A percentile compares a stretch with the other conserved stretches of the same genome.
Evolutionary conservation across 1,284 basidiomycete genomes (phyloP).

Genomic region (Fomitopsis betulina): DNA sequence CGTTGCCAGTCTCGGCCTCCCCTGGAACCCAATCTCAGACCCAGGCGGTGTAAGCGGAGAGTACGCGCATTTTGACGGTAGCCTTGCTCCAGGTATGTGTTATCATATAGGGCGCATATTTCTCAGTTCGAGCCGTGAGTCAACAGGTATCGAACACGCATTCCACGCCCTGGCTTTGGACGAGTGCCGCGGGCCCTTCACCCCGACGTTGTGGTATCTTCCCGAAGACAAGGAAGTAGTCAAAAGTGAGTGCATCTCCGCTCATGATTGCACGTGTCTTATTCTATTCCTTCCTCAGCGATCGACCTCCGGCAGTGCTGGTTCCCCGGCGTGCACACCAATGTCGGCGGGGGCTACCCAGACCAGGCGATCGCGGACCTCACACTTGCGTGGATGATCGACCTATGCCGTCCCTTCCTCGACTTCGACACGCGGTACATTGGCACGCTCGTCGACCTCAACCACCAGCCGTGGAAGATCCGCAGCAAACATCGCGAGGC

Average conservation of each 20-base stretch:
- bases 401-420: neutral
- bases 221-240: neutral
- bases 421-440: neutral
- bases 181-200: neutral
- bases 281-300: neutral
- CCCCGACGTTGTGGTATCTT: neutral
- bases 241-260: neutral
- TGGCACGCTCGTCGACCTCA: neutral
- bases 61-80: neutral
- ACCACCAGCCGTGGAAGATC: neutral
- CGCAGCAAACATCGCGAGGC: neutral
- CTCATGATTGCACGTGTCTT: neutral
- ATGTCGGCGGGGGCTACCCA: neutral
- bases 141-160: neutral
- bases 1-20: neutral
- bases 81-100: neutral
- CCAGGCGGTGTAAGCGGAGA: neutral
- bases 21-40: neutral
- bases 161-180: neutral
- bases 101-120: no score
- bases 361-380: neutral
- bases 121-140: neutral
- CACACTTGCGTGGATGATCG: neutral
- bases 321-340: neutral
- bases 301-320: neutral